phyloP scores from a whole-genome alignment of 441 rosid genomes.

The Dalechampia spathulata region DNA sequence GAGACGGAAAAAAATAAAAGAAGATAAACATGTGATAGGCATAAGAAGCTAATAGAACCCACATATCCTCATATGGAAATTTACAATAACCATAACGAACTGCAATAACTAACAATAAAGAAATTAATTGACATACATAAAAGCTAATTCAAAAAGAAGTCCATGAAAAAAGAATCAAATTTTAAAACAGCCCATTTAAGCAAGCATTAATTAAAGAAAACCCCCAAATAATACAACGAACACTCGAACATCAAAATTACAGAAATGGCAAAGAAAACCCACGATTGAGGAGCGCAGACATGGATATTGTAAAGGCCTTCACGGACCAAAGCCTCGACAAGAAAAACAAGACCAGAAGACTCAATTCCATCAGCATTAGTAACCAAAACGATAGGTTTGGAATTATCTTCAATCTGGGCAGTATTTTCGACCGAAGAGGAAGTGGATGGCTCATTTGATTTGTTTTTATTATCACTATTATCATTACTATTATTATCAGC shows the following conservation, averaged over 20 bases:
- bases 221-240: conserved; percentile 11
- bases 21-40: not conserved
- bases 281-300: conserved; percentile 97
- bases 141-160: not conserved
- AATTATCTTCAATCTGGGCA: conserved; percentile 28
- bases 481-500: conserved; percentile 17
- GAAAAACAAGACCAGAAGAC: conserved; percentile 75
- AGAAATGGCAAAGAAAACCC: conserved; percentile 22
- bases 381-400: conserved; percentile 78
- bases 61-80: not conserved
- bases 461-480: conserved; percentile 20
- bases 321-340: conserved; percentile 79
- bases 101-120: not conserved
- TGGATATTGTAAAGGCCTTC: conserved; percentile 74
- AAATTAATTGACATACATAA: not conserved
- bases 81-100: not conserved
- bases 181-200: not conserved
- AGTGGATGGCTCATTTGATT: conserved; percentile 52
- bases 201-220: conserved; percentile 1
- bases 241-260: not conserved
- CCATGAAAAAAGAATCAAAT: not conserved
- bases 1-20: too few relatives aligned
- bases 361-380: conserved; percentile 91
- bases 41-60: not conserved
- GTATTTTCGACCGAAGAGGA: conserved; percentile 37